Conservation (phyloP, 768 basidiomycete species). For the Tremella fuciformis region DNA sequence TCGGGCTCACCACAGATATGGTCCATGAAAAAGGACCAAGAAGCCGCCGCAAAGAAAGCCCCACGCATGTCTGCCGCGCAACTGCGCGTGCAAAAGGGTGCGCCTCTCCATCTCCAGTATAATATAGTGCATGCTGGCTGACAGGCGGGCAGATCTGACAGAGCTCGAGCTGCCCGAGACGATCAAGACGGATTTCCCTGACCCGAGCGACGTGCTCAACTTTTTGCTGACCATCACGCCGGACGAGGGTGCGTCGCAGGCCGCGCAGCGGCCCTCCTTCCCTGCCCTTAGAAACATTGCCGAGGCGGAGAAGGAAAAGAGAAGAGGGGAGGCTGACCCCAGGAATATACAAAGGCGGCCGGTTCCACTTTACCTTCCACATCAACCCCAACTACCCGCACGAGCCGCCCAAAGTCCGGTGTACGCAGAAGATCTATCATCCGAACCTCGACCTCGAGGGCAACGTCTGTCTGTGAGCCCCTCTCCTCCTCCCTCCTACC, state of each 20-base stretch:
- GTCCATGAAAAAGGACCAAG: conserved; percentile 99
- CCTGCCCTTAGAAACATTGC: too few relatives aligned
- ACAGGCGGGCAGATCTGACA: conserved; percentile 77
- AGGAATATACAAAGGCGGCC: conserved; percentile 99
- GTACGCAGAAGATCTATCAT: conserved; percentile 95
- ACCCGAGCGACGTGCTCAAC: conserved; percentile 91
- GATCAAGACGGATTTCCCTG: conserved; percentile 91
- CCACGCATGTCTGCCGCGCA: conserved; percentile 98
- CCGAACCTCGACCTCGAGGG: conserved; percentile 98
- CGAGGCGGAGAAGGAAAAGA: too few relatives aligned
- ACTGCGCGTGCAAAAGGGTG: conserved; percentile 99
- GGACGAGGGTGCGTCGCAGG: conserved; percentile 72
- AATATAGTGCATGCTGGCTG: neutral
- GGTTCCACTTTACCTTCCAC: conserved; percentile 87
- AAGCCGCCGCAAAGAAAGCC: conserved; percentile 94
- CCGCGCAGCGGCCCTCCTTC: neutral
- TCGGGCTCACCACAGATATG: conserved; percentile 67
- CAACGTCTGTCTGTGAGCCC: conserved; percentile 77
- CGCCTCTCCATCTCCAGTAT: conserved; percentile 19
- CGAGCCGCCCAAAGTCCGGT: conserved; percentile 98
- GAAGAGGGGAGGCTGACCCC: neutral
- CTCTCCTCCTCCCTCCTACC: neutral
- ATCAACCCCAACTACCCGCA: conserved; percentile 99
- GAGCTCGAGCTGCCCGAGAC: conserved; percentile 93
- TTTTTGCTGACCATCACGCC: conserved; percentile 93